Evolutionary conservation across 805 yeast species (phyloP), one percentile per base, ranked within the genome.

Genomic region (Spencermartinsiella europaea): DNA sequence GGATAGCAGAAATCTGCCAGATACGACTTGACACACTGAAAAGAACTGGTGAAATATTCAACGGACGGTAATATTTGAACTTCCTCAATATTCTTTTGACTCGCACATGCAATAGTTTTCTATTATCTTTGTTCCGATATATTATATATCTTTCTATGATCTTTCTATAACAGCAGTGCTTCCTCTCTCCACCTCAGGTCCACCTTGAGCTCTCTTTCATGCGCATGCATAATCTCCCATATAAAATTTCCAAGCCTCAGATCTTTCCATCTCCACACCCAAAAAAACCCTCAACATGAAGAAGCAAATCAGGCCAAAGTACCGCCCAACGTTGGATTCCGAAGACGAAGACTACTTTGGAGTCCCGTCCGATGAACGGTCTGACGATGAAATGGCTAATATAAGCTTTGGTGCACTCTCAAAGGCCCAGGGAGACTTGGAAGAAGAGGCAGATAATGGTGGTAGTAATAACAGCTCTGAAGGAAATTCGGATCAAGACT

Each of bases 401-500:
- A 36, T 60, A 14, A 54, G 63, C n/a, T 61, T 60, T 46, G 63
- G 54, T 28, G 59, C 62, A 4, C 54, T 60, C 3, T 46, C 57
- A 15, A 52, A 45, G 40, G 64, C 64, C 36, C 62, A 54, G 48
- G 40, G 53, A 55, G 46, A 42, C 34, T 34, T 39, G 37, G 49
- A 47, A 34, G 35, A 46, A 12, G 46, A 48, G 16, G 36, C 38
- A 20, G 45, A 35, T 7, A n/a, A n/a, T n/a, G 34, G 36, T 33
- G 36, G 44, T 21, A 42, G 36, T 17, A 27, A 38, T 22, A 22
- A 31, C 14, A 38, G 28, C 25, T 41, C 34, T 25, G 49, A 46
- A 3, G 20, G 43, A 5, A 55, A 48, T 31, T 49, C 54, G 10
- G 58, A 54, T 20, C 38, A 45, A 19, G 53, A 46, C 39, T 44